These are phyloP conservation scores for Fragilariopsis cylindrus DNA, from an alignment of 108 stramenopile genomes.

Conservation along the genomic window DNA sequence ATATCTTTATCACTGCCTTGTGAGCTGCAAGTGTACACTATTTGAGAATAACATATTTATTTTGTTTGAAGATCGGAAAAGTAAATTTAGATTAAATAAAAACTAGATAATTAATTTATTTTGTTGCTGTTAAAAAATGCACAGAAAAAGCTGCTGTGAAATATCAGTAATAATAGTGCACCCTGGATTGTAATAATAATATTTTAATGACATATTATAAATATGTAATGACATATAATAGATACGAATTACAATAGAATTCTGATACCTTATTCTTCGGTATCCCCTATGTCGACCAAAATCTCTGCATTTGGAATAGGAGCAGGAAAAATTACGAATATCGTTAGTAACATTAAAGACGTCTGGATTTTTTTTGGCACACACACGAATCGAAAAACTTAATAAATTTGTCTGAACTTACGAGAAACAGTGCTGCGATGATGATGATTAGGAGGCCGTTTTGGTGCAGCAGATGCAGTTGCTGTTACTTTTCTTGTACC, in stretches of 20 bases:
- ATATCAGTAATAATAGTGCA: constrained; percentile 17
- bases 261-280: neutral
- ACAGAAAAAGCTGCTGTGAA: constrained; percentile 4
- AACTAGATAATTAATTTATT: neutral
- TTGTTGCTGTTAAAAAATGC: neutral
- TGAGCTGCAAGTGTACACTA: no score
- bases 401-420: constrained; percentile 9
- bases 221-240: neutral
- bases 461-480: neutral
- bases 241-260: no score
- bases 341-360: neutral
- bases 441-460: constrained; percentile 5
- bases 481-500: neutral
- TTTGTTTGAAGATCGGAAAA: neutral
- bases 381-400: neutral
- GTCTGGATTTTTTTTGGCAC: no score
- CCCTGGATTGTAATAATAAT: constrained; percentile 7
- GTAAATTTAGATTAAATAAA: neutral
- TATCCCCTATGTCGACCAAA: constrained; percentile 1
- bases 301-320: neutral
- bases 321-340: neutral
- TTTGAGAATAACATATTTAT: no score
- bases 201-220: neutral
- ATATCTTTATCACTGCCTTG: no score
- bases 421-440: constrained; percentile 35